These are phyloP conservation scores for Trametes hirsuta DNA, from an alignment of 1,284 basidiomycete genomes.

Conservation along the genomic window DNA sequence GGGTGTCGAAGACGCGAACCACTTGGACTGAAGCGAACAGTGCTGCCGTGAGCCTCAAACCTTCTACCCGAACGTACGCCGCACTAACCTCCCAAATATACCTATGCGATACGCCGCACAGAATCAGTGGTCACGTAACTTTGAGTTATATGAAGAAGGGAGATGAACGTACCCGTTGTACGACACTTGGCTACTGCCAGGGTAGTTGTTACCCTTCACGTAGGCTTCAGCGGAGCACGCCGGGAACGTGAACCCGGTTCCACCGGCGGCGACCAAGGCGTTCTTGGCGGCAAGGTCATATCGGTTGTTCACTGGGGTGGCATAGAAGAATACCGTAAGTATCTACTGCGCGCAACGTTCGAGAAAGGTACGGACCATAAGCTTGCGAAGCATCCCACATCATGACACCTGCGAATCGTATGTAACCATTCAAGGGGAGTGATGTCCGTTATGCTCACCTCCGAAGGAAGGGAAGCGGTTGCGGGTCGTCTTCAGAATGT, in stretches of 20 bases:
- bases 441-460: constrained; percentile 29
- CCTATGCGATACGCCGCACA: constrained; percentile 32
- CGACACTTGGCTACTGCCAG: constrained; percentile 55
- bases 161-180: constrained; percentile 51
- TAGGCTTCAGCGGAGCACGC: constrained; percentile 60
- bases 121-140: constrained; percentile 4
- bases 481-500: constrained; percentile 56
- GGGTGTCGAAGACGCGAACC: constrained; percentile 56
- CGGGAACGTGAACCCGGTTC: constrained; percentile 68
- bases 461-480: constrained; percentile 71
- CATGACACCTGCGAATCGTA: constrained; percentile 51
- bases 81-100: constrained; percentile 66
- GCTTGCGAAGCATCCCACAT: constrained; percentile 75
- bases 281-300: constrained; percentile 67
- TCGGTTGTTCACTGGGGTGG: constrained; percentile 53
- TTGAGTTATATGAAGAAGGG: neutral
- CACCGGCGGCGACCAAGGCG: constrained; percentile 59
- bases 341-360: neutral
- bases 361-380: constrained; percentile 46
- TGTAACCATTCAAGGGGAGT: neutral
- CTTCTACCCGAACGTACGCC: neutral
- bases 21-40: constrained; percentile 52
- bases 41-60: constrained; percentile 1
- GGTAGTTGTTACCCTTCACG: constrained; percentile 52
- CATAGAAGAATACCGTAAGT: neutral